A percentile compares a stretch with the other conserved stretches of the same genome.
Conservation (phyloP, 2,329 filamentous ascomycete genomes). For the Bipolaris oryzae region DNA sequence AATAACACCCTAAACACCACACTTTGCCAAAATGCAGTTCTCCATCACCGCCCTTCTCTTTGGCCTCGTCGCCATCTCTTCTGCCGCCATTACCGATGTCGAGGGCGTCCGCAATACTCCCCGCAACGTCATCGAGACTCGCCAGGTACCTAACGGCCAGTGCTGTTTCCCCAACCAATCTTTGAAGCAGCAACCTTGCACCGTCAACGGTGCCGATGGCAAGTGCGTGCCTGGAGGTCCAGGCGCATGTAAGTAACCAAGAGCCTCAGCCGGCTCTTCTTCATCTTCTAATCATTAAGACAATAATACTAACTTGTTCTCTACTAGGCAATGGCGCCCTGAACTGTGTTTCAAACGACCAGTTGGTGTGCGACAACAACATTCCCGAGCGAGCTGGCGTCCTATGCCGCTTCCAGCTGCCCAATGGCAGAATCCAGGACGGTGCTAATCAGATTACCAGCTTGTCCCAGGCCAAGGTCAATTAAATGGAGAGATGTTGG, state of each 20-base stretch:
- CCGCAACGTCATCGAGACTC: conserved; percentile 14
- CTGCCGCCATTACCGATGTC: conserved; percentile 23
- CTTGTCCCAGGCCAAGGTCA: conserved; percentile 21
- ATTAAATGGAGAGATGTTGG: conserved; percentile 6
- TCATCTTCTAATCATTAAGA: too few relatives aligned
- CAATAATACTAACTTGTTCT: conserved; percentile 1
- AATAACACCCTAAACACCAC: not conserved
- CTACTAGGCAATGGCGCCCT: conserved; percentile 20
- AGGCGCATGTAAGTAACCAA: conserved; percentile 18
- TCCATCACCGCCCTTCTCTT: conserved; percentile 23
- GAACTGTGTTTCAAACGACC: conserved; percentile 27
- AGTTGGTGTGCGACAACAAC: conserved; percentile 23
- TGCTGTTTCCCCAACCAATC: conserved; percentile 26
- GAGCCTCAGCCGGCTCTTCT: not conserved
- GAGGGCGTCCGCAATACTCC: conserved; percentile 21
- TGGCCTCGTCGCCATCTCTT: conserved; percentile 25
- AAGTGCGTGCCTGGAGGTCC: conserved; percentile 27
- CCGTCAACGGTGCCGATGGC: conserved; percentile 21
- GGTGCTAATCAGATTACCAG: conserved; percentile 17
- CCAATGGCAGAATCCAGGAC: conserved; percentile 20
- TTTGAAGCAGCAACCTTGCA: conserved; percentile 21
- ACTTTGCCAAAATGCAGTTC: conserved; percentile 17
- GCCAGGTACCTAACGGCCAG: conserved; percentile 21
- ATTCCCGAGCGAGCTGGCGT: conserved; percentile 21
- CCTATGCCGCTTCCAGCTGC: conserved; percentile 21